Base-by-base conservation (phyloP, 805 yeast genomes). In the Tetrapisispora pingtungensis region DNA sequence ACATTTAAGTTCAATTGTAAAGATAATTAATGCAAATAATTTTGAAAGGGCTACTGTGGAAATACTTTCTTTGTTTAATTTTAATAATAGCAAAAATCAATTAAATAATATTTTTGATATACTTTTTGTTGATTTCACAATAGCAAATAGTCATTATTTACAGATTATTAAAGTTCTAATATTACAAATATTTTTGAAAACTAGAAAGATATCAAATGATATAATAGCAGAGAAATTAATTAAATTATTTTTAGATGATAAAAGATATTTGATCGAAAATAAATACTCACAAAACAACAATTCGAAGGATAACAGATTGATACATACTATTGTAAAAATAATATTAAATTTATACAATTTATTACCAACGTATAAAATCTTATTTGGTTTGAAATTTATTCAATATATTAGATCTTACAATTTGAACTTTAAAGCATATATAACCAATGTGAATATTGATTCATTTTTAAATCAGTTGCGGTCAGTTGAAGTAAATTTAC, bases 361-460 rank as follows among this genome's bases (percentile, higher is more conserved):
- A 8, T 32, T 52, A 28, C 52, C 60, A 3, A 41, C 41, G 7
- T 49, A 42, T 24, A 59, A 55, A 45, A 45, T 49, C 3, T 41
- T 59, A 13, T 57, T 58, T 38, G 64, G 62, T 3, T 36, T 62
- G 40, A 62, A 62, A 46, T 53, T 61, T 46, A 44, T 60, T 17
- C 60, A 61, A 41, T 61, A 61, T 26, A 43, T 57, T n/a, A 41
- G 43, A 15, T 55, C 54, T 35, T 60, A 47, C 41, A 49, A 55
- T 15, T 43, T 60, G 14, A 27, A 43, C 8, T 56, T 57, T 37
- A 50, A 50, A 12, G 28, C 40, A 4, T 60, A 50, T 33, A 52
- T 61, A 28, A 59, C 54, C 26, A 57, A 58, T 33, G 49, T 56
- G 44, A 44, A 46, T 19, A 28, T 30, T 10, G 17, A 20, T 1